Conservation (phyloP, 345 rosid genomes). For the Hypericum androsaemum region DNA sequence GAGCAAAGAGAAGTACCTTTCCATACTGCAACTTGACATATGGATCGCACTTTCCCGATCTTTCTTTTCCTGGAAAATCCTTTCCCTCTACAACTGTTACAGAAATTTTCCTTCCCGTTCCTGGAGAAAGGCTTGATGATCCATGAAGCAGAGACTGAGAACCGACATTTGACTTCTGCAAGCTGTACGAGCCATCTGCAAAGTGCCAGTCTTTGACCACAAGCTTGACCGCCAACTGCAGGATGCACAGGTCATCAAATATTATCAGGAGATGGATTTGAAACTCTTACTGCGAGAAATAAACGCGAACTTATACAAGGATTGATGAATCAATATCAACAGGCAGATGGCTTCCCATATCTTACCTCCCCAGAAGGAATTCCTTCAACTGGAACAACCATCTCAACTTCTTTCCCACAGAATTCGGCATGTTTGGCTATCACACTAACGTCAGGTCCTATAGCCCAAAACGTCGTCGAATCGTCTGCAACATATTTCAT, state of each 20-base stretch:
- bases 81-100: conserved; percentile 55
- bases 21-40: conserved; percentile 84
- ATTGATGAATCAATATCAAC: no score
- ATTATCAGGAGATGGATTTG: no score
- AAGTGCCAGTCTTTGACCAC: conserved; percentile 93
- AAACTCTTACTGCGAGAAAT: no score
- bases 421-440: conserved; percentile 65
- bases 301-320: no score
- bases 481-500: conserved; percentile 73
- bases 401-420: conserved; percentile 78
- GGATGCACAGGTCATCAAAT: background rate
- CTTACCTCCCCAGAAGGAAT: conserved; percentile 64
- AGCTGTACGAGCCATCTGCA: conserved; percentile 78
- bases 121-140: conserved; percentile 42
- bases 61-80: conserved; percentile 52
- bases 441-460: conserved; percentile 62
- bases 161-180: conserved; percentile 30
- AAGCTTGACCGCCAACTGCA: conserved; percentile 69
- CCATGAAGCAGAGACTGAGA: conserved; percentile 40
- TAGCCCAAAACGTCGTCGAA: conserved; percentile 86
- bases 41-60: conserved; percentile 59
- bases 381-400: conserved; percentile 92
- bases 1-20: conserved; percentile 39
- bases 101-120: conserved; percentile 66
- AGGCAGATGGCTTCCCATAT: background rate